A percentile compares a stretch with the other conserved stretches of the same genome.
phyloP scores from a whole-genome alignment of 331 rosid species.

The Pyrus hybrid region DNA sequence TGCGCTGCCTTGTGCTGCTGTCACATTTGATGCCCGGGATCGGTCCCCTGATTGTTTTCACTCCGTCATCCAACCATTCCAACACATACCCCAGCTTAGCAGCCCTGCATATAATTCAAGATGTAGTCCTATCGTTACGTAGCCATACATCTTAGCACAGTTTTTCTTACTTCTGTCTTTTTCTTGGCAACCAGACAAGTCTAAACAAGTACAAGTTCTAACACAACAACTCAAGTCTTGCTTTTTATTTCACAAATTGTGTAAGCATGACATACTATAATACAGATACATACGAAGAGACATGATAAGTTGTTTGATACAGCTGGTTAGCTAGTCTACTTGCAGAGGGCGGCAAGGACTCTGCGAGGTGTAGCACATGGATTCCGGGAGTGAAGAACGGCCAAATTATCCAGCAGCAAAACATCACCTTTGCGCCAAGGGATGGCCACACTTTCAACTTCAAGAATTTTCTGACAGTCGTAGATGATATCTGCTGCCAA shows the following conservation, averaged over 20 bases:
- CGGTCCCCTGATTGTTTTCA: slow-evolving; percentile 72
- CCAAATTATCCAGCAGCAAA: slow-evolving; percentile 61
- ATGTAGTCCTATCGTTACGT: too few species aligned
- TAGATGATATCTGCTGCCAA: slow-evolving; percentile 47
- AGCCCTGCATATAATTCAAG: slow-evolving; percentile 35
- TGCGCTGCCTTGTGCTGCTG: slow-evolving; percentile 35
- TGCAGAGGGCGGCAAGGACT: slow-evolving; percentile 68
- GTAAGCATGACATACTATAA: neutral
- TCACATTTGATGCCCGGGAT: slow-evolving; percentile 64
- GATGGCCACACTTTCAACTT: slow-evolving; percentile 64
- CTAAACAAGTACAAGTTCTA: neutral
- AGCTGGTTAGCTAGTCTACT: slow-evolving; percentile 8
- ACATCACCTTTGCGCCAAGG: slow-evolving; percentile 76
- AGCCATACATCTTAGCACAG: too few species aligned
- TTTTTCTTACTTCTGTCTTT: neutral
- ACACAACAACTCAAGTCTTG: slow-evolving; percentile 1
- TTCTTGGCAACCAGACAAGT: neutral
- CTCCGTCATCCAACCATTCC: slow-evolving; percentile 67
- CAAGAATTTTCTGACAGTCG: slow-evolving; percentile 54
- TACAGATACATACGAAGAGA: neutral
- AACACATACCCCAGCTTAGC: slow-evolving; percentile 62
- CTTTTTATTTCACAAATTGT: neutral
- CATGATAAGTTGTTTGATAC: neutral
- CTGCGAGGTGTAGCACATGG: slow-evolving; percentile 64
- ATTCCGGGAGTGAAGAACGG: slow-evolving; percentile 61